Evolutionary conservation across 192 early-diverging fungal species (phyloP).

Genomic region (Pilobolus umbonatus): DNA sequence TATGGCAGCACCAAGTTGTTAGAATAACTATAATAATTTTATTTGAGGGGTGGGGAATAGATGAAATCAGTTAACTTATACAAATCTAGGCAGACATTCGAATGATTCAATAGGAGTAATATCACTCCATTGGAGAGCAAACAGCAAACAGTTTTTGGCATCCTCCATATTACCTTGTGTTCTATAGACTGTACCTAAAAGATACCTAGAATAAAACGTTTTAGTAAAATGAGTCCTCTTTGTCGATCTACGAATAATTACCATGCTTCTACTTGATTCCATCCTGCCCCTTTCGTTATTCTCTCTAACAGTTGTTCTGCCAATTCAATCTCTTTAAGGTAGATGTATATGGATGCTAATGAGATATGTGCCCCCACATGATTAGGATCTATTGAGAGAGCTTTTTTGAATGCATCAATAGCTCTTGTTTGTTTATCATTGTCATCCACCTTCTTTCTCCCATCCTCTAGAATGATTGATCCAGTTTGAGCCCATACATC

Average conservation of each 20-base stretch:
- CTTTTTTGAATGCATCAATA: conserved; percentile 22
- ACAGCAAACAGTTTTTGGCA: conserved; percentile 53
- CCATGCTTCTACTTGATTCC: conserved; percentile 16
- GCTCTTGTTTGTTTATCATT: background rate
- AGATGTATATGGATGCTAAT: background rate
- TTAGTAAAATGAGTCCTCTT: background rate
- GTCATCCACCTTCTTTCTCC: conserved; percentile 44
- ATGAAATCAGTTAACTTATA: no score
- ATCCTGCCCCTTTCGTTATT: conserved; percentile 1
- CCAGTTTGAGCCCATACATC: conserved; percentile 36
- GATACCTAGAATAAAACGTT: conserved; percentile 26
- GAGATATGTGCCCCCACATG: background rate
- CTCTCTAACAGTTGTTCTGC: conserved; percentile 4
- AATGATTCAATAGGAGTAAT: conserved; percentile 40
- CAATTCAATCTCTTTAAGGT: background rate
- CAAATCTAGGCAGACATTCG: conserved; percentile 34
- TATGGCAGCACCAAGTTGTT: no score
- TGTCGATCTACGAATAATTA: conserved; percentile 20
- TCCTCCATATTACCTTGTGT: conserved; percentile 34
- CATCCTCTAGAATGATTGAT: conserved; percentile 40
- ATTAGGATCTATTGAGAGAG: background rate
- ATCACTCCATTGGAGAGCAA: conserved; percentile 48
- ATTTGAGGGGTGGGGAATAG: no score
- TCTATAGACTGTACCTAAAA: conserved; percentile 43
- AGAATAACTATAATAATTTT: no score